These are phyloP conservation scores for Suhomyces kunorum DNA, from an alignment of 1,139 yeast genomes.

Conservation along the genomic window DNA sequence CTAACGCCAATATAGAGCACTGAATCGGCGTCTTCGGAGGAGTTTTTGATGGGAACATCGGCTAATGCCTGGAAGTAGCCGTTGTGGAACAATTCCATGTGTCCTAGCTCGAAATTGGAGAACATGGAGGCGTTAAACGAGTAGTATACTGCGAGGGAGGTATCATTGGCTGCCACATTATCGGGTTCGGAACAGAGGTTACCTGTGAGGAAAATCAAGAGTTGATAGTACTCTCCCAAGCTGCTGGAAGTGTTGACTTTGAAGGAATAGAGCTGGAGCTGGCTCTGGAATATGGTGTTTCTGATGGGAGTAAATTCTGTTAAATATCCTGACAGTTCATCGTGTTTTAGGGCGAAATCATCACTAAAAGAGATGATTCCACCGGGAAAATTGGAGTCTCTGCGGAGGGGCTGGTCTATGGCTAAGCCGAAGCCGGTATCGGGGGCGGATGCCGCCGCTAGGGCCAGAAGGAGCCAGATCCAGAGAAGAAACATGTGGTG, in stretches of 20 bases:
- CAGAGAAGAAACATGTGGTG: slow-evolving; percentile 6
- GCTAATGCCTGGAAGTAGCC: slow-evolving; percentile 64
- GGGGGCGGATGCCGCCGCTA: slow-evolving; percentile 2
- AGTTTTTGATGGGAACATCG: slow-evolving; percentile 31
- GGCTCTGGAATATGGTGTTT: slow-evolving; percentile 40
- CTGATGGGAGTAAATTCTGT: slow-evolving; percentile 48
- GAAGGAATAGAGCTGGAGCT: slow-evolving; percentile 47
- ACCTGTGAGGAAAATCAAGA: slow-evolving; percentile 59
- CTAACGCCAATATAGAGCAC: slow-evolving; percentile 51
- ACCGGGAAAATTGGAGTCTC: not conserved
- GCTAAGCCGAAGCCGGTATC: slow-evolving; percentile 11
- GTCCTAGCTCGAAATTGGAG: slow-evolving; percentile 29
- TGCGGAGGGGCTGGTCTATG: slow-evolving; percentile 5
- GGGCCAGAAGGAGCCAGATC: slow-evolving; percentile 5
- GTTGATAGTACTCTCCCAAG: slow-evolving; percentile 51
- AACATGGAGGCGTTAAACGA: slow-evolving; percentile 49
- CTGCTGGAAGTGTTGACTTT: slow-evolving; percentile 48
- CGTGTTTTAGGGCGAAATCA: not conserved
- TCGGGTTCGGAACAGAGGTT: slow-evolving; percentile 56
- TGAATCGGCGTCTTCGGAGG: slow-evolving; percentile 17
- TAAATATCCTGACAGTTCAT: slow-evolving; percentile 28
- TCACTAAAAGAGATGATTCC: not conserved
- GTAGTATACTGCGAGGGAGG: slow-evolving; percentile 51
- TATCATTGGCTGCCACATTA: slow-evolving; percentile 27
- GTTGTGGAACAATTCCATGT: slow-evolving; percentile 34